Conservation (phyloP, 1,139 yeast genomes). For the Taphrina wiesneri region DNA sequence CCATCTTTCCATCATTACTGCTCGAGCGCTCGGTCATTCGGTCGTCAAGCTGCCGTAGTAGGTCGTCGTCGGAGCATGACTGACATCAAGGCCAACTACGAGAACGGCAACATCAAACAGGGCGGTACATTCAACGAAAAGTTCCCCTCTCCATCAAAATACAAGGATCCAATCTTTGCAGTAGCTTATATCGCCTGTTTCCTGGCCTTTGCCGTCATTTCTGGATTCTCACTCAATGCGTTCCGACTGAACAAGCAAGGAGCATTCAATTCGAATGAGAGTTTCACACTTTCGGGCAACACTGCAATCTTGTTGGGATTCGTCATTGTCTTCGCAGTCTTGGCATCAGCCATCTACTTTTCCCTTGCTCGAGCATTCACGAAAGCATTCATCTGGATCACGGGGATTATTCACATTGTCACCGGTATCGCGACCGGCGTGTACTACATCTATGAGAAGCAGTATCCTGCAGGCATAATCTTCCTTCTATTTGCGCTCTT, state of each 20-base stretch:
- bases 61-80: not conserved
- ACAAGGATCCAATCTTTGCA: constrained; percentile 57
- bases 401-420: constrained; percentile 66
- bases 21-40: too few relatives aligned
- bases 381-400: constrained; percentile 64
- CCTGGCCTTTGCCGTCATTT: constrained; percentile 69
- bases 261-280: constrained; percentile 69
- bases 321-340: constrained; percentile 62
- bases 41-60: too few relatives aligned
- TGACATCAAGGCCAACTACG: not conserved
- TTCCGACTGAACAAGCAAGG: constrained; percentile 57
- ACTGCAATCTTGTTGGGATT: constrained; percentile 71
- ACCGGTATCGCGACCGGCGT: constrained; percentile 70
- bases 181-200: constrained; percentile 62
- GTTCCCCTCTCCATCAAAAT: constrained; percentile 60
- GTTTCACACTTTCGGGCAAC: constrained; percentile 69
- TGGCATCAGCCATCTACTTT: constrained; percentile 59
- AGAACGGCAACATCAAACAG: constrained; percentile 20
- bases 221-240: constrained; percentile 67
- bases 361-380: constrained; percentile 61
- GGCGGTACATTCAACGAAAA: constrained; percentile 56
- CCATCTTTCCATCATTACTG: too few relatives aligned
- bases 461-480: constrained; percentile 76
- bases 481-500: constrained; percentile 57
- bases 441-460: constrained; percentile 47